phyloP scores from a whole-genome alignment of 176 grass and related monocot species.

The Guadua angustifolia region DNA sequence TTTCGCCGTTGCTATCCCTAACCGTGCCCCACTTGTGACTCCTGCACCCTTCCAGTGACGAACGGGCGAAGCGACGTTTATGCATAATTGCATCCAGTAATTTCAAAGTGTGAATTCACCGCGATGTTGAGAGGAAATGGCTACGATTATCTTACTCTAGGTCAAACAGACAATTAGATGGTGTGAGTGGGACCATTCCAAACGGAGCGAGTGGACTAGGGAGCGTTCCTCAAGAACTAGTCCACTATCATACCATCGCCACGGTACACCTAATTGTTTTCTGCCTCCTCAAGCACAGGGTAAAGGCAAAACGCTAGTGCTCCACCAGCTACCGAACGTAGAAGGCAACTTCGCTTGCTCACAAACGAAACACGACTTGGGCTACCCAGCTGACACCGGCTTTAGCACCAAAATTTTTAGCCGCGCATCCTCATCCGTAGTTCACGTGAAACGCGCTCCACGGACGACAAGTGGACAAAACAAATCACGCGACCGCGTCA shows the following conservation, averaged over 20 bases:
- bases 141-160: no score
- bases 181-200: not conserved
- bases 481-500: no score
- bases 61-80: no score
- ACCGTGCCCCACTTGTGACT: no score
- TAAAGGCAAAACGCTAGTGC: not conserved
- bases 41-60: no score
- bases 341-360: not conserved
- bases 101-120: not conserved
- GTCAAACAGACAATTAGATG: not conserved
- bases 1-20: no score
- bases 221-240: not conserved
- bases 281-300: not conserved
- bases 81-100: no score
- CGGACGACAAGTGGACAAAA: no score
- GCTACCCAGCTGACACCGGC: no score
- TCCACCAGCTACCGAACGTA: not conserved
- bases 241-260: not conserved
- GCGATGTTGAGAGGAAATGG: no score
- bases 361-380: not conserved
- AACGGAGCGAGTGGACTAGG: not conserved
- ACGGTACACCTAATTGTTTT: not conserved
- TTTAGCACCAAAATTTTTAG: not conserved
- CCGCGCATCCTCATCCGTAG: not conserved
- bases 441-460: no score